Evolutionary conservation across 148 eudicot genomes (phyloP).

Genomic region (Heliosperma pusillum): DNA sequence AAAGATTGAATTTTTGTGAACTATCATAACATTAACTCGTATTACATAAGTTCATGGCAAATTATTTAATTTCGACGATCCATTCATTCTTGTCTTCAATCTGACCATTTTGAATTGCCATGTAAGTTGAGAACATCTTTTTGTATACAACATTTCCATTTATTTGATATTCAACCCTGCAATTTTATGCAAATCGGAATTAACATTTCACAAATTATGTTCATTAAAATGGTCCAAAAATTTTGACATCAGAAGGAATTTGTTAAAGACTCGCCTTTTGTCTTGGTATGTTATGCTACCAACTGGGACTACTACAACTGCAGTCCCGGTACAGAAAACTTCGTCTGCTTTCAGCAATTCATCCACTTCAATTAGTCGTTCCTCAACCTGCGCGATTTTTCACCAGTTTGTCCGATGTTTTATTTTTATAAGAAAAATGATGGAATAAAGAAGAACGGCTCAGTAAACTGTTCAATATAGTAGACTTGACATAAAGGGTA

Average conservation of each 20-base stretch:
- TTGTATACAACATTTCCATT: constrained; percentile 25
- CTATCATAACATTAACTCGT: no score
- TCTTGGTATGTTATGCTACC: constrained; percentile 65
- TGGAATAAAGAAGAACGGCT: no score
- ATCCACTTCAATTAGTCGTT: constrained; percentile 50
- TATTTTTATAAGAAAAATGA: not conserved
- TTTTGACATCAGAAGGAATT: no score
- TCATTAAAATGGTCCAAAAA: not conserved
- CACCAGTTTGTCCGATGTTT: not conserved
- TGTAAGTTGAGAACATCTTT: constrained; percentile 35
- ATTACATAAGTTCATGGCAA: no score
- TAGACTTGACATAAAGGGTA: no score
- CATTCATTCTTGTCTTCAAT: constrained; percentile 70
- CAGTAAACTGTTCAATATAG: no score
- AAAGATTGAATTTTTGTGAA: no score
- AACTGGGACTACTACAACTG: constrained; percentile 62
- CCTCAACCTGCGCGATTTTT: constrained; percentile 47
- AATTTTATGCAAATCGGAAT: not conserved
- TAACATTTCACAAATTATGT: not conserved
- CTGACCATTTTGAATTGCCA: constrained; percentile 48
- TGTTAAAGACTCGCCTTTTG: constrained; percentile 35
- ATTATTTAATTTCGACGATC: constrained; percentile 42
- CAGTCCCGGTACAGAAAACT: constrained; percentile 88
- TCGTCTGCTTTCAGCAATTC: constrained; percentile 70
- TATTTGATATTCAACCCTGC: constrained; percentile 53